Evolutionary conservation across 139 green algal species (phyloP).

Genomic region (Pseudopediastrum boryanum): DNA sequence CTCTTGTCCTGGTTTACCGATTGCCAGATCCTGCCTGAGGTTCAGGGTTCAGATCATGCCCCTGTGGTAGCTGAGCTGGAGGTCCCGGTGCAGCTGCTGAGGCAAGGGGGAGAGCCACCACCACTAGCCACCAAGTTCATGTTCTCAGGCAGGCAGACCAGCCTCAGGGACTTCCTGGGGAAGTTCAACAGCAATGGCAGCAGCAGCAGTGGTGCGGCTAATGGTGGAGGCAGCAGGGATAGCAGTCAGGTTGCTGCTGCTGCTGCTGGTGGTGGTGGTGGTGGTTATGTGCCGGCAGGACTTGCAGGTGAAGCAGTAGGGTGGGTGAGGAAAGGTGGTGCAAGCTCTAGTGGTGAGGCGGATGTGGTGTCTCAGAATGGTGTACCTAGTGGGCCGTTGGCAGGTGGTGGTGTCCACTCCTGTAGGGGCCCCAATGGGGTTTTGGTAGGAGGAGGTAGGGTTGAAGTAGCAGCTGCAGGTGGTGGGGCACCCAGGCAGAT

Average conservation of each 20-base stretch:
- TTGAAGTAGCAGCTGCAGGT: not conserved
- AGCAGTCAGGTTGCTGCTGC: not conserved
- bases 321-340: no score
- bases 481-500: not conserved
- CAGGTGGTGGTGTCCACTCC: not conserved
- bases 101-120: not conserved
- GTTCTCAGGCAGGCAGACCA: conserved; percentile 46
- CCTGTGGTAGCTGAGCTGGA: conserved; percentile 62
- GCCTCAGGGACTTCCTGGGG: conserved; percentile 44
- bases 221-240: not conserved
- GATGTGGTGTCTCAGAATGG: not conserved
- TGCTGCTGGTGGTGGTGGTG: not conserved
- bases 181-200: not conserved
- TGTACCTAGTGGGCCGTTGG: not conserved
- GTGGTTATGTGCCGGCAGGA: not conserved
- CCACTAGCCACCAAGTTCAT: conserved; percentile 8
- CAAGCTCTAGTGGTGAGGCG: not conserved
- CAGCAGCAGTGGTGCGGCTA: not conserved
- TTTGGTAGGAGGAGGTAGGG: not conserved
- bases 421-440: not conserved
- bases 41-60: conserved; percentile 77
- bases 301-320: not conserved
- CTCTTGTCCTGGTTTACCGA: not conserved
- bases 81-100: conserved; percentile 20
- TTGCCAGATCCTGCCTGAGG: conserved; percentile 59